phyloP scores from a whole-genome alignment of 2,329 filamentous ascomycete genomes.

The Aspergillus sclerotialis region DNA sequence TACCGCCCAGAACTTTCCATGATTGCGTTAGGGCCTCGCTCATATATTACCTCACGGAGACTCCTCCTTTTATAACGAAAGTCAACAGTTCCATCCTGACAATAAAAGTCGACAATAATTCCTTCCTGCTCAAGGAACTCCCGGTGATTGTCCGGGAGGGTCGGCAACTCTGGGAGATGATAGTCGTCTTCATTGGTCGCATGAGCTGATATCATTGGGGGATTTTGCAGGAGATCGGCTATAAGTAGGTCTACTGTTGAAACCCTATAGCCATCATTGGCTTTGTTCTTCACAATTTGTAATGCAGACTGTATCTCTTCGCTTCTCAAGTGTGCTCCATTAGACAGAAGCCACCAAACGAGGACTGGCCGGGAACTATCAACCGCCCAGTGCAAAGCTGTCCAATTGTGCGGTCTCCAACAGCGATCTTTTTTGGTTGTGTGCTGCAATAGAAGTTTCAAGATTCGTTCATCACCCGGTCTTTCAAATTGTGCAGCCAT shows the following conservation, averaged over 20 bases:
- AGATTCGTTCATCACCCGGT: slow-evolving; percentile 1
- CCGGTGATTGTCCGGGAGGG: neutral
- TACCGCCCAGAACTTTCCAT: neutral
- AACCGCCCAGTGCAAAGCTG: slow-evolving; percentile 5
- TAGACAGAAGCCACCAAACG: slow-evolving; percentile 6
- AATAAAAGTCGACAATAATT: slow-evolving; percentile 1
- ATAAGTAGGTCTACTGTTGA: neutral
- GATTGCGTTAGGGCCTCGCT: slow-evolving; percentile 1
- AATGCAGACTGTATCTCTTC: slow-evolving; percentile 1
- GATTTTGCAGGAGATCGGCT: slow-evolving; percentile 3
- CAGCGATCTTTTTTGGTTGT: neutral
- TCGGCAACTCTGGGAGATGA: neutral
- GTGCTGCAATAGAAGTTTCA: slow-evolving; percentile 2
- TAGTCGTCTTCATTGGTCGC: neutral
- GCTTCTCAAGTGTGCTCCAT: slow-evolving; percentile 1
- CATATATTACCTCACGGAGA: slow-evolving; percentile 3
- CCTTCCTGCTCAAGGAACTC: neutral
- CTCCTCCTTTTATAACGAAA: slow-evolving; percentile 1
- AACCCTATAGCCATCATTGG: neutral
- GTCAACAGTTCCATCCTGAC: neutral
- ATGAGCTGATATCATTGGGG: neutral
- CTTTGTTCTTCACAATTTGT: neutral
- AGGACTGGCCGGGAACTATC: slow-evolving; percentile 2
- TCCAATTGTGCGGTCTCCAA: neutral
- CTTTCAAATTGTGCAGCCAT: slow-evolving; percentile 3